Conservation (phyloP, 2,329 filamentous ascomycete species). For the Xylariaceae sp. region DNA sequence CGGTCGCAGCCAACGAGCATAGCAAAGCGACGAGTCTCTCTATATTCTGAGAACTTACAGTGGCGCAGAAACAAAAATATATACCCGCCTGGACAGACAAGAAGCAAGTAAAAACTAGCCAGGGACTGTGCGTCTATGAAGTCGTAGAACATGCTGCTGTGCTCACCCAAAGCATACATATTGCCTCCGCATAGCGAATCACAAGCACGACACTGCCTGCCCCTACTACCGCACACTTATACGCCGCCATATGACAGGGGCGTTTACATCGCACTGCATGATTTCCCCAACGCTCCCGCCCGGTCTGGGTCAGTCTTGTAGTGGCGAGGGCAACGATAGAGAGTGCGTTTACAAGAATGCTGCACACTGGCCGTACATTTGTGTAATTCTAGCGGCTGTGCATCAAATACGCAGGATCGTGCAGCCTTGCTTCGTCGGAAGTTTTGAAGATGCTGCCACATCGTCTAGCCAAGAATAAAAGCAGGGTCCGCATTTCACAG, state of each 20-base stretch:
- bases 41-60: background rate
- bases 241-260: constrained; percentile 1
- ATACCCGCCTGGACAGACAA: constrained; percentile 1
- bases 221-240: background rate
- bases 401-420: constrained; percentile 20
- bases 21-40: no score
- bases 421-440: constrained; percentile 12
- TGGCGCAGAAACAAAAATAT: background rate
- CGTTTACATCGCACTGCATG: constrained; percentile 14
- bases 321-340: background rate
- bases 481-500: constrained; percentile 2
- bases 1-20: no score
- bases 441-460: constrained; percentile 12
- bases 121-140: no score
- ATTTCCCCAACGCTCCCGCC: constrained; percentile 9
- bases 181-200: constrained; percentile 10
- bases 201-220: constrained; percentile 20
- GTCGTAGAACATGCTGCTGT: constrained; percentile 11
- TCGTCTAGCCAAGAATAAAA: constrained; percentile 12
- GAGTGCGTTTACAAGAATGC: constrained; percentile 9
- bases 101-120: constrained; percentile 11
- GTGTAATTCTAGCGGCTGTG: constrained; percentile 20
- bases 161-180: constrained; percentile 1
- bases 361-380: constrained; percentile 3
- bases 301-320: constrained; percentile 1